Evolutionary conservation across 345 rosid genomes (phyloP), one percentile per base, ranked within the genome.

Genomic region (Arabidopsis suecica): DNA sequence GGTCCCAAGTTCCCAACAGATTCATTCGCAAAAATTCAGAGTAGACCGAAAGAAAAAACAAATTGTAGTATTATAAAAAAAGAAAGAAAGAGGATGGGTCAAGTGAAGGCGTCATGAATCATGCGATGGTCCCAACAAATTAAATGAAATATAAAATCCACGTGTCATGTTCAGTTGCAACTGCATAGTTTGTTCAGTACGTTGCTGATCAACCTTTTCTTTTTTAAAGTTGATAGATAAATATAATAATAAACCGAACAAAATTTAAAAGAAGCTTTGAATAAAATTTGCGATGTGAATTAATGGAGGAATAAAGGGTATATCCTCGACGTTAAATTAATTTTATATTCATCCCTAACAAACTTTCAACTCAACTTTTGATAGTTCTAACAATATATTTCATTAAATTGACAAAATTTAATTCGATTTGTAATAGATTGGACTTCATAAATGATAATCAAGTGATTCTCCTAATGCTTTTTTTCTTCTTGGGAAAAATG

Each of bases 181-280:
- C 73, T 59, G 77, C 73, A 78, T 78, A 65, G 77, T 78, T 78
- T 42, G 80, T 77, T 77, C 71, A 63, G 61, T 61, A 30, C 73
- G 13, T 68, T 34, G 56, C 73, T 60, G 18, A 16, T 16, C 73
- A 67, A 68, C 73, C 18, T 16, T 67, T 37, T 0, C 9, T 50
- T 11, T 10, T 12, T n/a, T 5, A 41, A 64, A 51, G 49, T 51
- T 61, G 41, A 16, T 32, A 49, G 41, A 32, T 51, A 40, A 68
- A 60, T 16, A 14, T 1, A 9, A 67, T 1, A 9, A 67, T 6
- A 44, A 69, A 61, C 14, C 28, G 34, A 77, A 63, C 32, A 41
- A 62, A 69, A 69, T 25, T 36, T 16, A 16, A 69, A 76, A 28
- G 30, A 69, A 62, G 48, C 13, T n/a, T 47, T 18, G 75, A 76